Conservation (phyloP, 179 eudicot genomes). For the Heliamphora pulchella region DNA sequence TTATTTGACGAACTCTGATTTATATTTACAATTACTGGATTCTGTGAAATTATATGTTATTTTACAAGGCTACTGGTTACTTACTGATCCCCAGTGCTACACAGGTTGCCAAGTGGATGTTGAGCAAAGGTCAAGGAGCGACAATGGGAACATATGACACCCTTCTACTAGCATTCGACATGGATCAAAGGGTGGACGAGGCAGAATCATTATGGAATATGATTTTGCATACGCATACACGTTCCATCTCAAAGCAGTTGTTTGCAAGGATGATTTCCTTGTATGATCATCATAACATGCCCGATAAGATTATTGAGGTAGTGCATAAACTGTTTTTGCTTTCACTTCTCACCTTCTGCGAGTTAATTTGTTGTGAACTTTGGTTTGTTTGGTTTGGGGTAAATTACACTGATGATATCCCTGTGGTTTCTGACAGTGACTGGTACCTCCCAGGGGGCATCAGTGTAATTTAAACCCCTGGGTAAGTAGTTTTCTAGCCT, state of each 20-base stretch:
- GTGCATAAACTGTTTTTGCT: not conserved
- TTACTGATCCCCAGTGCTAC: slow-evolving; percentile 16
- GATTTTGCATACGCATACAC: slow-evolving; percentile 71
- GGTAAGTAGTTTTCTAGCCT: not conserved
- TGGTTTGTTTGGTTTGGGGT: not conserved
- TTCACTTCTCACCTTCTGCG: not conserved
- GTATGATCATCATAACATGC: slow-evolving; percentile 65
- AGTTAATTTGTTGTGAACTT: not conserved
- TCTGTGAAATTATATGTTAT: not conserved
- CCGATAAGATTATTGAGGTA: slow-evolving; percentile 72
- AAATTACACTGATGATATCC: not conserved
- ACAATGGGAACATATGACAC: slow-evolving; percentile 82
- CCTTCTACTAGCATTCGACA: slow-evolving; percentile 71
- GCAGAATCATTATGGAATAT: slow-evolving; percentile 83
- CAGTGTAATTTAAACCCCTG: no score
- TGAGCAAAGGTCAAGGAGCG: slow-evolving; percentile 92
- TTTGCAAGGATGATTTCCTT: slow-evolving; percentile 78
- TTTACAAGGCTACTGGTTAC: not conserved
- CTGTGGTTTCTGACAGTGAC: not conserved
- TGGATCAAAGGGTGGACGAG: slow-evolving; percentile 63
- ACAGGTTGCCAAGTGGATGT: slow-evolving; percentile 90
- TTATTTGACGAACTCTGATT: not conserved
- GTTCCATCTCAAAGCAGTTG: slow-evolving; percentile 61
- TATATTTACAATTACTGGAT: not conserved
- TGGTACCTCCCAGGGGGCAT: not conserved